These are phyloP conservation scores for Aspergillus baeticus DNA, from an alignment of 495 filamentous ascomycete species.

Conservation along the genomic window DNA sequence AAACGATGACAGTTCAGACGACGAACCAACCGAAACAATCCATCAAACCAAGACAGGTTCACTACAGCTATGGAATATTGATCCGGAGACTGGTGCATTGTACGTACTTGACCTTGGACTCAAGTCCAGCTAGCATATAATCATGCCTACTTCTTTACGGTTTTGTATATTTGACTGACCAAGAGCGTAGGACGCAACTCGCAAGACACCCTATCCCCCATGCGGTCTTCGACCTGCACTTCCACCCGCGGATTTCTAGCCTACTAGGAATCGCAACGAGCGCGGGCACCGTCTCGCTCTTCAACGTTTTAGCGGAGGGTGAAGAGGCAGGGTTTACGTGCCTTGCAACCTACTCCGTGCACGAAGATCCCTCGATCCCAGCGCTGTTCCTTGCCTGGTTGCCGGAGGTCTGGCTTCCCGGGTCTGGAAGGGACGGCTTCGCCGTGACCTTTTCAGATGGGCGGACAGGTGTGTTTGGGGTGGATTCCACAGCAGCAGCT, in stretches of 20 bases:
- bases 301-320: conserved; percentile 25
- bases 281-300: conserved; percentile 66
- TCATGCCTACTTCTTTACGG: too few species aligned
- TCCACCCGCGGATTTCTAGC: conserved; percentile 57
- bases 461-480: conserved; percentile 48
- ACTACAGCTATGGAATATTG: conserved; percentile 62
- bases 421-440: conserved; percentile 36
- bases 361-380: conserved; percentile 54
- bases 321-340: conserved; percentile 25
- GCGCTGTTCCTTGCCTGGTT: conserved; percentile 73
- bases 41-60: conserved; percentile 68
- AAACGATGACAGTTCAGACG: conserved; percentile 14
- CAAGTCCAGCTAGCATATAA: too few species aligned
- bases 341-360: conserved; percentile 36
- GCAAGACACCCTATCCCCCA: conserved; percentile 55
- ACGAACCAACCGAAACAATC: conserved; percentile 16
- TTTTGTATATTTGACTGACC: neutral
- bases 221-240: conserved; percentile 84
- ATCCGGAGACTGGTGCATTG: conserved; percentile 43
- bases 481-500: conserved; percentile 15
- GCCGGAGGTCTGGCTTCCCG: conserved; percentile 44
- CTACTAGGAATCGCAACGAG: conserved; percentile 72
- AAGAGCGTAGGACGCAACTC: conserved; percentile 28
- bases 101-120: conserved; percentile 24
- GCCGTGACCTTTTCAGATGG: conserved; percentile 72